Base-by-base conservation (phyloP, 2,329 filamentous ascomycete genomes). In the Phaeophleospora eucalypticola region DNA sequence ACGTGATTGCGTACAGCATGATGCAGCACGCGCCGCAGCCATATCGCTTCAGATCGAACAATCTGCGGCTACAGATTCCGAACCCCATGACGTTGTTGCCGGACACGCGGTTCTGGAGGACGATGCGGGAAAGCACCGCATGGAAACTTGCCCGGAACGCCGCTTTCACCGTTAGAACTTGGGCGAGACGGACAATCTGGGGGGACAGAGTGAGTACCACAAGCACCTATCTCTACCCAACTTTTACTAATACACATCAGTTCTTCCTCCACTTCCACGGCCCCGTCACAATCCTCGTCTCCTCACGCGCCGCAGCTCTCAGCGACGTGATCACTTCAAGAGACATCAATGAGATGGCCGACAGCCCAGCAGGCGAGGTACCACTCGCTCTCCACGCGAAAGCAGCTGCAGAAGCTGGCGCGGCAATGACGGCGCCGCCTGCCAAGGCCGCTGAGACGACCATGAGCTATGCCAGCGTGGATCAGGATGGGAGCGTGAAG, bases 231-330 rank as follows among this genome's bases (percentile, higher is more conserved):
- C 24, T 24, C 2, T 46, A n/a, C 10, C 21, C 6, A 17, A 16
- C 16, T 10, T 29, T 17, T 36, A 24, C 41, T 52, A 33, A 49
- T 42, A 35, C n/a, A 16, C 7, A 17, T 32, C 51, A 82, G 69
- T 75, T 97, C 19, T 97, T 97, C 69, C 73, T 98, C 24, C 86
- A 87, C 62, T 96, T 98, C 65, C 80, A 84, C 46, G 93, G 93
- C 0, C 93, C 93, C 2, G 81, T 80, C 4, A 96, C 87, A 2
- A 80, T 98, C 40, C 76, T 97, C 36, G 74, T 98, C 60, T 94
- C 95, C 54, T 94, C 89, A 43, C 82, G 91, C n/a, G 89, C 84
- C 12, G 81, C 87, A 17, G 78, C 86, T 14, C 72, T 95, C 36
- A 82, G 81, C 43, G 91, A 98, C 55, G 80, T 87, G 2, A 73